Evolutionary conservation across 2,329 filamentous ascomycete genomes (phyloP), one percentile per base, ranked within the genome.

Genomic region (Cladosporium sp.): DNA sequence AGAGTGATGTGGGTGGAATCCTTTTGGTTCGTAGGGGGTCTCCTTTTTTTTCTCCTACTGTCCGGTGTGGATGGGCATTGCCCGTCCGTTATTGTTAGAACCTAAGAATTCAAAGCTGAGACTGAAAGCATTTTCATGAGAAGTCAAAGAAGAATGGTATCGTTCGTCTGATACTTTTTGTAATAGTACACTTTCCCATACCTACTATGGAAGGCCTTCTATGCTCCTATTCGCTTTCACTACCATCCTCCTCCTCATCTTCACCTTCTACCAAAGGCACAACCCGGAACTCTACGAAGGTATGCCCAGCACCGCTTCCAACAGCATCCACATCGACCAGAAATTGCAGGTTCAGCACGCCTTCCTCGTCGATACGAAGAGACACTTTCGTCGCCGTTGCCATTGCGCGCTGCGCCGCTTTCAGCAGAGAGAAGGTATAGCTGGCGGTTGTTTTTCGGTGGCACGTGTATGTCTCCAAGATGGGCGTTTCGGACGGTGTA

Each of bases 281-380:
- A 63, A 93, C 88, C 16, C 86, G 77, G 67, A 92, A 94, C 67
- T 93, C 87, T 19, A 93, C 76, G 69, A 92, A 94, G 59, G 83
- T 87, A 33, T 83, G 74, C 20, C 69, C 69, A 15, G 62, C 56
- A 11, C 54, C 57, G 8, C 51, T 55, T 18, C 57, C 57, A n/a
- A 53, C 55, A 2, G 57, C 57, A 54, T 93, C 88, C 36, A 91
- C 77, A 64, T 96, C 89, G 13, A 98, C 85, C 86, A 98, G 93
- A 62, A 97, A 96, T 64, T 98, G 93, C 66, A 97, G 72, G 68
- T 88, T 96, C 56, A 98, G 69, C 25, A 98, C 92, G 0, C 93
- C 92, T 65, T 95, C 88, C 2, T 80, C 77, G 68, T 98, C 93
- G 0, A 89, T 85, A 13, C 93, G 78, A 54, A 98, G 78, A 64